Base-by-base conservation (phyloP, 163 green algal genomes). In the Chloromonas sp. region DNA sequence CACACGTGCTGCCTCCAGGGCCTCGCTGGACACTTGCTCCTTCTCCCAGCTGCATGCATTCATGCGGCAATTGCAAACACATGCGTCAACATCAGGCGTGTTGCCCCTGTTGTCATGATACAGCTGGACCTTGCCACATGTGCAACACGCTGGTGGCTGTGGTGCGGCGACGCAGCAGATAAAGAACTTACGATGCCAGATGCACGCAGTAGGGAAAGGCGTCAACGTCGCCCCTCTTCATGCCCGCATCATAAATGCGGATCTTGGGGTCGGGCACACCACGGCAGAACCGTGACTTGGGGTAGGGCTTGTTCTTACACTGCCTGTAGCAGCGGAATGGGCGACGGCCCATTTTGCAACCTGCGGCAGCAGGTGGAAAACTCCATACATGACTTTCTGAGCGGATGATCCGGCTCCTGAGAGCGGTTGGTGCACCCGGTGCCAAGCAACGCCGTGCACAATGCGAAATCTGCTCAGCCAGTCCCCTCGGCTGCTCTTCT, bases 301-400 rank as follows among this genome's bases (percentile, higher is more conserved):
- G 97, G 92, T 99, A 99, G 70, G 97, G 97, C 95, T 99, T 99
- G 90, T 97, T 97, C 96, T 99, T 99, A 86, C 98, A 98, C 90
- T 98, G 95, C 84, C 96, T 88, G 89, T 98, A 98, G 94, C 95
- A 98, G 61, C 94, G 89, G 13, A 91, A 90, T 70, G 95, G 95
- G 85, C 95, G 85, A 61, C 88, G 86, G 83, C 88, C 88, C 88
- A 91, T 91, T 78, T 81, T 87, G 15, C 61, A 14, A 60, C 79
- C 79, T 83, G 60, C 60, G 74, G 36, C 36, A 36, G 36, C 36
- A 36, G 36, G 36, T 36, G 36, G 36, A 36, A 36, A 36, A 36
- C 36, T 36, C 36, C 36, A 36, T 36, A 36, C 36, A 36, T 36
- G 36, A 36, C 36, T 36, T 36, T 36, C 36, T 36, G 36, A 36